Percentiles rank a stretch among this genome's conserved stretches.
These are phyloP conservation scores for Leccinum olivaceopallidum DNA, from an alignment of 768 basidiomycete species.

Conservation along the genomic window DNA sequence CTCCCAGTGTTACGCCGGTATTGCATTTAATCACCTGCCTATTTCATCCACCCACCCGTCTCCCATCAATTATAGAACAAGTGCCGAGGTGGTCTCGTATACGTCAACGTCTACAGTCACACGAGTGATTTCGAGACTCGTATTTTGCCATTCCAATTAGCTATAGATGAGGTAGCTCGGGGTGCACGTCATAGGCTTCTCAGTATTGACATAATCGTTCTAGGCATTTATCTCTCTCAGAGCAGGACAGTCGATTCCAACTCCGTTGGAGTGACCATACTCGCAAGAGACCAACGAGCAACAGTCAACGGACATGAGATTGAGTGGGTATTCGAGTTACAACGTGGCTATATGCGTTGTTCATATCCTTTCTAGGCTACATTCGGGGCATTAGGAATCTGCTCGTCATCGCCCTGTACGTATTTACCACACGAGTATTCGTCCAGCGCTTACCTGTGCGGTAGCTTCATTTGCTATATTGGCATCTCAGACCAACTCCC, in stretches of 20 bases:
- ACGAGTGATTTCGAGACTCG: slow-evolving; percentile 40
- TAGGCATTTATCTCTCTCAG: slow-evolving; percentile 73
- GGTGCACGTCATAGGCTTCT: not conserved
- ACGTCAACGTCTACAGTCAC: slow-evolving; percentile 66
- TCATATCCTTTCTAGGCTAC: slow-evolving; percentile 45
- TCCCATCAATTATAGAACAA: slow-evolving; percentile 67
- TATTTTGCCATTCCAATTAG: too few species aligned
- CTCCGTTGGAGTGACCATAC: slow-evolving; percentile 72
- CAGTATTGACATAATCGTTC: not conserved
- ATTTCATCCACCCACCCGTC: slow-evolving; percentile 28
- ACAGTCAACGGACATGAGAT: slow-evolving; percentile 52
- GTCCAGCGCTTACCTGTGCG: slow-evolving; percentile 1
- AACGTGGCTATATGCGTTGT: not conserved
- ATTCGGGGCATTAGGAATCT: slow-evolving; percentile 60
- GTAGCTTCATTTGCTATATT: slow-evolving; percentile 66
- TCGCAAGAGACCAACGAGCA: slow-evolving; percentile 64
- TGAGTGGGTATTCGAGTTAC: slow-evolving; percentile 43
- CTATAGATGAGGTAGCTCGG: slow-evolving; percentile 56
- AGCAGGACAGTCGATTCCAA: slow-evolving; percentile 53
- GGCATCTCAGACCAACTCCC: slow-evolving; percentile 80
- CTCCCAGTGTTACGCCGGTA: slow-evolving; percentile 69
- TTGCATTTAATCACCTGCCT: slow-evolving; percentile 63
- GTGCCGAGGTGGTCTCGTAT: slow-evolving; percentile 63
- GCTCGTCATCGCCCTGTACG: slow-evolving; percentile 70
- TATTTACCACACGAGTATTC: not conserved